These are phyloP conservation scores for Cladosporium halotolerans DNA, from an alignment of 2,329 filamentous ascomycete species.

Conservation along the genomic window DNA sequence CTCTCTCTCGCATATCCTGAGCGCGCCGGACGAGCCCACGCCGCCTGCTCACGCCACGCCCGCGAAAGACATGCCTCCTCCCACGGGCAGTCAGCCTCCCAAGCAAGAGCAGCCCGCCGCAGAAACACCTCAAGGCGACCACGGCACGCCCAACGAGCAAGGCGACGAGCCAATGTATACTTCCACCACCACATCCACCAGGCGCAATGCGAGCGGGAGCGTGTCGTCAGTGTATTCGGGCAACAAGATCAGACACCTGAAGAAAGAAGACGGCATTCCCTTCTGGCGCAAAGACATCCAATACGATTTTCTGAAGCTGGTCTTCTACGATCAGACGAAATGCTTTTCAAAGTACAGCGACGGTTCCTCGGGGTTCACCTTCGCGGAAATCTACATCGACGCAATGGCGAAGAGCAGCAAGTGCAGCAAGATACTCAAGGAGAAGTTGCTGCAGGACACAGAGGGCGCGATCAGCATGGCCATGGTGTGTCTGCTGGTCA, in stretches of 20 bases:
- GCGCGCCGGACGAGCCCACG: conserved; percentile 16
- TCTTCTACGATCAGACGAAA: conserved; percentile 67
- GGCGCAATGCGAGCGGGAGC: conserved; percentile 58
- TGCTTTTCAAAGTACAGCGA: conserved; percentile 95
- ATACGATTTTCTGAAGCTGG: conserved; percentile 73
- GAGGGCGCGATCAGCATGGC: conserved; percentile 95
- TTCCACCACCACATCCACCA: conserved; percentile 46
- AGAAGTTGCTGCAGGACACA: conserved; percentile 88
- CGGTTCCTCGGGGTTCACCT: conserved; percentile 63
- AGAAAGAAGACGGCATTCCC: conserved; percentile 83
- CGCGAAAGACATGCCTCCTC: conserved; percentile 4
- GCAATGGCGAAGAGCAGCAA: conserved; percentile 98
- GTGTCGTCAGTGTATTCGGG: conserved; percentile 62
- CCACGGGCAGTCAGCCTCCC: background rate
- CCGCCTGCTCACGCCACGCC: conserved; percentile 1
- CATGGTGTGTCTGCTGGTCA: conserved; percentile 96
- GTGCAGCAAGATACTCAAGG: conserved; percentile 95
- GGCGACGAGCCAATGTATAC: conserved; percentile 33
- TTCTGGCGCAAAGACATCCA: conserved; percentile 85
- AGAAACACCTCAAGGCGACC: conserved; percentile 5
- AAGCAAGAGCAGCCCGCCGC: conserved; percentile 4
- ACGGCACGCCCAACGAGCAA: background rate
- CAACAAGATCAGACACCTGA: conserved; percentile 76
- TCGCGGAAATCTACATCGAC: conserved; percentile 96
- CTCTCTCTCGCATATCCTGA: conserved; percentile 23